Evolutionary conservation across 2,329 filamentous ascomycete species (phyloP).

Genomic region (Chaetothyriales sp.): DNA sequence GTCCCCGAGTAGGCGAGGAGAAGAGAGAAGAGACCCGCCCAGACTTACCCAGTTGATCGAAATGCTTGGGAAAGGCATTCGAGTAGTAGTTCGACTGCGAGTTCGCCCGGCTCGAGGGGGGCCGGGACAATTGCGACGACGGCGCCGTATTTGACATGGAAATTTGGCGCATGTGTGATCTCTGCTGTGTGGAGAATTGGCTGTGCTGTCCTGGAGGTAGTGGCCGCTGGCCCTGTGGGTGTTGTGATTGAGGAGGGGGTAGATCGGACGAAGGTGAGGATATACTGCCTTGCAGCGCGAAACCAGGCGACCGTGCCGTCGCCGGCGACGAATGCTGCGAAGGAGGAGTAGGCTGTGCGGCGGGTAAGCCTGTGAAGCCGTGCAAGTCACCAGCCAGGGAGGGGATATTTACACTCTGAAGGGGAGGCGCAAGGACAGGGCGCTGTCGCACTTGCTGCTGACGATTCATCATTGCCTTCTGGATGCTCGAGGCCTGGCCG

Average conservation of each 20-base stretch:
- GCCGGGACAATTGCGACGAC: slow-evolving; percentile 16
- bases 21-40: no score
- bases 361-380: slow-evolving; percentile 16
- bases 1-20: slow-evolving; percentile 34
- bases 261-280: slow-evolving; percentile 46
- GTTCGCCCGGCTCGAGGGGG: slow-evolving; percentile 17
- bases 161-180: slow-evolving; percentile 23
- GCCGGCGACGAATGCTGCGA: slow-evolving; percentile 60
- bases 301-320: slow-evolving; percentile 47
- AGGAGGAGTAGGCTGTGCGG: slow-evolving; percentile 56
- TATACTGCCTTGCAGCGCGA: slow-evolving; percentile 44
- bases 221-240: slow-evolving; percentile 28
- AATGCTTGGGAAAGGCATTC: slow-evolving; percentile 64
- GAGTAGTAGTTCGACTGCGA: slow-evolving; percentile 8
- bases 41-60: slow-evolving; percentile 86
- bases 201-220: slow-evolving; percentile 30
- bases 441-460: slow-evolving; percentile 34
- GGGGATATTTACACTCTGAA: slow-evolving; percentile 26
- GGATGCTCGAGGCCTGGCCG: slow-evolving; percentile 61
- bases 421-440: slow-evolving; percentile 16
- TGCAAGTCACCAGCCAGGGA: slow-evolving; percentile 12
- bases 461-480: slow-evolving; percentile 65
- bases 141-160: slow-evolving; percentile 25
- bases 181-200: slow-evolving; percentile 21
- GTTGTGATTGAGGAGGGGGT: slow-evolving; percentile 36